Evolutionary conservation across 345 rosid species (phyloP).

Genomic region (Eutrema heterophyllum): DNA sequence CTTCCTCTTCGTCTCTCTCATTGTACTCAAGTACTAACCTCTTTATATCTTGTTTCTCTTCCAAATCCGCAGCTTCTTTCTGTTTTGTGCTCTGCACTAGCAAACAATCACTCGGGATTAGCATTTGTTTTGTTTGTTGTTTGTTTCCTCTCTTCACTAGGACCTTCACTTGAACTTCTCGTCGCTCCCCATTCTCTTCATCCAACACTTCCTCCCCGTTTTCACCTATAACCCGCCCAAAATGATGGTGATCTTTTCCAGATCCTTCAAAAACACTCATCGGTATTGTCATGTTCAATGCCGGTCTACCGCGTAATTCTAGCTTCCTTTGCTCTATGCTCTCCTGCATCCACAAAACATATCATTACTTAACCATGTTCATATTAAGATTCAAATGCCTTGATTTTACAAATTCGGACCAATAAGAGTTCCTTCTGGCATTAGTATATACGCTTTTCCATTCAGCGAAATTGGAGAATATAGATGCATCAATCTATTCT

Average conservation of each 20-base stretch:
- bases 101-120: slow-evolving; percentile 76
- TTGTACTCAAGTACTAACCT: slow-evolving; percentile 92
- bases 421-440: not conserved
- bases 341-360: slow-evolving; percentile 55
- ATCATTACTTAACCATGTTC: not conserved
- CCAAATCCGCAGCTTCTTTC: slow-evolving; percentile 95
- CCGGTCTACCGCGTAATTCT: slow-evolving; percentile 85
- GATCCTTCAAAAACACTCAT: slow-evolving; percentile 94
- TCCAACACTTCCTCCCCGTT: slow-evolving; percentile 81
- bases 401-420: not conserved
- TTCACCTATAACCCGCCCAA: slow-evolving; percentile 51
- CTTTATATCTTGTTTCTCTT: slow-evolving; percentile 98
- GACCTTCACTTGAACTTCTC: slow-evolving; percentile 92
- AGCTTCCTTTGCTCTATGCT: slow-evolving; percentile 95
- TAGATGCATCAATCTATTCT: not conserved
- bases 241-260: slow-evolving; percentile 74
- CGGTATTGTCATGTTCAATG: slow-evolving; percentile 84
- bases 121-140: slow-evolving; percentile 94
- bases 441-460: not conserved
- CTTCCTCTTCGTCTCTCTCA: slow-evolving; percentile 95
- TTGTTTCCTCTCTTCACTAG: slow-evolving; percentile 96
- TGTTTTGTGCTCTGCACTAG: slow-evolving; percentile 95
- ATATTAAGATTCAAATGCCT: not conserved
- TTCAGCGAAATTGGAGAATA: not conserved
- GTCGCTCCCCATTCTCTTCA: slow-evolving; percentile 62